Base-by-base conservation (phyloP, 257 asterid genomes). In the Pogostemon cablin region DNA sequence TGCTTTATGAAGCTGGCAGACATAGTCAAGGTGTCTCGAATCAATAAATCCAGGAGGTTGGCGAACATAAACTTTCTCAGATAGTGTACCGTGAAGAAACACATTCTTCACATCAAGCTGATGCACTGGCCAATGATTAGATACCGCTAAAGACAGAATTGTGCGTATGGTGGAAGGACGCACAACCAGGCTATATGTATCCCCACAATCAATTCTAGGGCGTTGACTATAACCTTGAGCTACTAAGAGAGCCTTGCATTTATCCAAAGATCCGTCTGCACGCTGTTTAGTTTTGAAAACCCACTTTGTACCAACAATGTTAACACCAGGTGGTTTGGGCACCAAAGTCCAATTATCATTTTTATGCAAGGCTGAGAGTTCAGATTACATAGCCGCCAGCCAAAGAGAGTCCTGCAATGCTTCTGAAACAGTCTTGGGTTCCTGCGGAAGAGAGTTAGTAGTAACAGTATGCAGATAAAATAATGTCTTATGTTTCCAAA, bases 371-470 rank as follows among this genome's bases (percentile, higher is more conserved):
- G 53, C 53, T 7, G 9, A 7, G 4, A 47, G 9, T 47, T 47
- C 17, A 2, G 53, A 47, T 47, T 47, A 5, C 53, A 47, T 47
- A 10, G 53, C 53, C 0, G 53, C 3, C 2, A 7, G 53, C 17
- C 1, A 47, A 2, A 47, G 9, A 47, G 53, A 9, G 9, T 47
- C 12, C 1, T 6, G 17, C 9, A 47, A 9, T 7, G 53, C 53
- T 7, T 11, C 53, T 9, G n/a, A 8, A 4, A 47, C 53, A 9
- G 17, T 47, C 53, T 9, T 7, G 9, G 20, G 55, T 49, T 49
- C 55, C 55, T 49, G 20, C 55, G 55, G 7, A 49, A 49, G n/a
- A 49, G 55, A 49, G 55, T 49, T 49, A 49, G 55, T 2, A 49
- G 12, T 49, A 49, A 49, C 55, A 49, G 6, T n/a, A 11, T 49